Base-by-base conservation (phyloP, 768 basidiomycete genomes). In the Xerocomus spinulosus region DNA sequence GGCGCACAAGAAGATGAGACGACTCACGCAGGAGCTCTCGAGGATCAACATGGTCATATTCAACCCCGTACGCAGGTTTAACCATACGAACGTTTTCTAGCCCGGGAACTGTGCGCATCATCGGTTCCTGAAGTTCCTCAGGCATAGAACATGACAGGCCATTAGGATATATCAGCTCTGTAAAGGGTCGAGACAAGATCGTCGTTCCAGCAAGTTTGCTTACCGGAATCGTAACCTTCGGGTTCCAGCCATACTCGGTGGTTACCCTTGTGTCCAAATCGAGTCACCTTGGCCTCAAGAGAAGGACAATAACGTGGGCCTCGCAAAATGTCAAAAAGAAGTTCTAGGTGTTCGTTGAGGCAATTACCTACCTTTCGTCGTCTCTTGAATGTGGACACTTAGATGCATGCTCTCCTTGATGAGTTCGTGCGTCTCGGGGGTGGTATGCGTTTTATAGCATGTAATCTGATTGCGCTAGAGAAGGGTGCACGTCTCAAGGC, bases 291-390 rank as follows among this genome's bases (percentile, higher is more conserved):
- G 9, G 88, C 81, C 64, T 95, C 92, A 1, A 95, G 74, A 0
- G 89, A 92, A 6, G 92, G 92, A 53, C 92, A 95, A 64, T 95
- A 95, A 17, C 92, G 79, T 5, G 92, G 92, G 2, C 92, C 90
- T 91, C 46, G 14, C 15, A 17, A 38, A 9, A 1, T 13, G 20
- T 39, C 17, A 24, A 38, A 50, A 7, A 36, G 29, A 28, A 2
- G 20, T 36, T 12, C 15, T 43, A 18, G 4, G 29, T 15, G 32
- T 21, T 2, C n/a, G 9, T 20, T 18, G 3, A 44, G n/a, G 29
- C 37, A 13, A n/a, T 15, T 29, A 42, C 39, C 3, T 8, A 82
- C 90, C 92, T 70, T 87, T 92, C 67, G 83, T 87, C 0, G 90
- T 86, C 64, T 94, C 92, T 58, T 89, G 86, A 8, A 95, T 87